Evolutionary conservation across 208 protist genomes (phyloP), one percentile per base, ranked within the genome.

Genomic region (Perkinsela sp.): DNA sequence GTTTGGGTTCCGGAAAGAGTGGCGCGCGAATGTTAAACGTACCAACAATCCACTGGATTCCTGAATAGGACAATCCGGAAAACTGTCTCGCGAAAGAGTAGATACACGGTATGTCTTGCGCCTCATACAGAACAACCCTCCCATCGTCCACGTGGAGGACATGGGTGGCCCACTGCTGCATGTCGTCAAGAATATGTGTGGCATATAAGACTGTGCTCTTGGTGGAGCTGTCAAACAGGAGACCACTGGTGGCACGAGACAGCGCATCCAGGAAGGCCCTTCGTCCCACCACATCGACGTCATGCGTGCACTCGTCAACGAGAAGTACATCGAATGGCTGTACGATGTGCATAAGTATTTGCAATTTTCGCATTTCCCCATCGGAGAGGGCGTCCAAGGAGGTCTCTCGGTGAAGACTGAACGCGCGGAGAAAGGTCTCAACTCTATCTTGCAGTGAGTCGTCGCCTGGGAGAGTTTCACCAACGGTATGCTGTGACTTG

Each of bases 251-350:
- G 66, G 6, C 30, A 16, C 28, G 66, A n/a, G n/a, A n/a, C 15
- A 68, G 28, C 15, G 6, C 15, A 29, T 81, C 76, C 32, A 90
- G 73, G 31, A 90, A 75, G 0, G 81, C 77, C 32, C 66, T 69
- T 30, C 85, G 74, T 74, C 82, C 80, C 30, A 77, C 79, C 1
- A 87, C 77, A 68, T 90, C 85, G 67, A 90, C 75, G 75, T 90
- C 83, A 22, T 80, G 82, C 75, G 79, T 85, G 74, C 81, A 90
- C 75, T 90, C 85, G 69, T 90, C 85, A n/a, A 90, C 73, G 30
- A 88, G 71, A 68, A 81, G 80, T 30, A 90, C 40, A 1, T 68
- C 72, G 31, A 73, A 70, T 32, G 76, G 68, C 68, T 74, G 69
- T 16, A 87, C 71, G 75, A 88, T 69, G 15, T 78, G 78, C 70